A percentile compares a stretch with the other conserved stretches of the same genome.
phyloP scores from a whole-genome alignment of 768 basidiomycete species.

The Cystoderma amianthinum region DNA sequence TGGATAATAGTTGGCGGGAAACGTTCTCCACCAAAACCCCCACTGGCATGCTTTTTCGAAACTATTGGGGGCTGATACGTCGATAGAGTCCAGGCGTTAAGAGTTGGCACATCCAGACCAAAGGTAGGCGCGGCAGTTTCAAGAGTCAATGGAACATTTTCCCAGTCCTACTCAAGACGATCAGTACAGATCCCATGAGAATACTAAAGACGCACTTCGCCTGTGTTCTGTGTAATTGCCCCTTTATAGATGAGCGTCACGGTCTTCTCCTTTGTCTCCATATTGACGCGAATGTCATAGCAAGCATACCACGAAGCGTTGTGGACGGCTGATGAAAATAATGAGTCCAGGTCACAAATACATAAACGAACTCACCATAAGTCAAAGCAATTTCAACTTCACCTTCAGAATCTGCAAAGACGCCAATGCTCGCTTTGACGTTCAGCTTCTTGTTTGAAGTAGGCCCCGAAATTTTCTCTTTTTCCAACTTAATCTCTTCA shows the following conservation, averaged over 20 bases:
- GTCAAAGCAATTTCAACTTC: too few species aligned
- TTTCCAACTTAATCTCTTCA: too few species aligned
- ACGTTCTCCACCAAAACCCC: not conserved
- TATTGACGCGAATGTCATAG: too few species aligned
- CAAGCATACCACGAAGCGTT: too few species aligned
- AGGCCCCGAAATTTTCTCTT: too few species aligned
- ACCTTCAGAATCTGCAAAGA: constrained; percentile 28
- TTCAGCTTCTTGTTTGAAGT: constrained; percentile 22
- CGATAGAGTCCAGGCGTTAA: constrained; percentile 29
- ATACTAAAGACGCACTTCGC: constrained; percentile 24
- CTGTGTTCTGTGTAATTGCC: constrained; percentile 30
- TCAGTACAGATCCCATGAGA: not conserved
- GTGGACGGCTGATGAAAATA: constrained; percentile 35
- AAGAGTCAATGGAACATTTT: constrained; percentile 29
- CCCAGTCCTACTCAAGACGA: constrained; percentile 25
- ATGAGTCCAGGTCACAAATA: constrained; percentile 27
- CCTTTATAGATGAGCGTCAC: too few species aligned
- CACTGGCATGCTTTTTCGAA: not conserved
- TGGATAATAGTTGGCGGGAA: not conserved
- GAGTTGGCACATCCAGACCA: constrained; percentile 26
- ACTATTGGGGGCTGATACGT: constrained; percentile 9
- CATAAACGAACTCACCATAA: too few species aligned
- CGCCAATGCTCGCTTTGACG: constrained; percentile 22
- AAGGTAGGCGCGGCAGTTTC: constrained; percentile 36
- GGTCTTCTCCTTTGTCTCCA: too few species aligned